Percentiles rank a stretch among this genome's conserved stretches.
Conservation (phyloP, 441 rosid genomes). For the Heliophila coronopifolia region DNA sequence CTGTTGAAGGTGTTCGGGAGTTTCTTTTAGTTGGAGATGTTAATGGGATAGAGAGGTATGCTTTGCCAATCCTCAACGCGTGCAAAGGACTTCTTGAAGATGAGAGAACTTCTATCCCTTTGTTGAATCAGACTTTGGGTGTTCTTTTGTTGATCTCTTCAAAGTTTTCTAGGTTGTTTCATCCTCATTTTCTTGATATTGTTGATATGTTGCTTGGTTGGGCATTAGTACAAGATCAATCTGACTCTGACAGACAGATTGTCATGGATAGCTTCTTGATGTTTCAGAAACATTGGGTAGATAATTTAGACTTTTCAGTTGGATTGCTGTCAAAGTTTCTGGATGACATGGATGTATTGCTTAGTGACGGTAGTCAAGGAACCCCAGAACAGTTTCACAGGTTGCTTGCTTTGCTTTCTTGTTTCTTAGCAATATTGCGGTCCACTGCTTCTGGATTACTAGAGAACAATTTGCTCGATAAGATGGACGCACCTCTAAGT, state of each 20-base stretch:
- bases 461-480: constrained; percentile 78
- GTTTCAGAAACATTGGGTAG: constrained; percentile 96
- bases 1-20: constrained; percentile 72
- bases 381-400: constrained; percentile 72
- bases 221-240: constrained; percentile 84
- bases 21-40: constrained; percentile 77
- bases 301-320: constrained; percentile 75
- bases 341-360: constrained; percentile 85
- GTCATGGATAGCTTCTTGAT: constrained; percentile 89
- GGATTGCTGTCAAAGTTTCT: constrained; percentile 77
- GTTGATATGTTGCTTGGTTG: constrained; percentile 96
- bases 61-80: constrained; percentile 70
- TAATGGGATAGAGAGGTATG: constrained; percentile 75
- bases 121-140: constrained; percentile 56
- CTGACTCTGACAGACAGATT: constrained; percentile 67
- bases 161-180: constrained; percentile 70
- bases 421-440: constrained; percentile 82
- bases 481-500: constrained; percentile 67
- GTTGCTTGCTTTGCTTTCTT: constrained; percentile 87
- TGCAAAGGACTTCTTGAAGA: constrained; percentile 93
- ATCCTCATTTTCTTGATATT: constrained; percentile 90
- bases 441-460: constrained; percentile 93
- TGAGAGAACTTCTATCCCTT: constrained; percentile 86
- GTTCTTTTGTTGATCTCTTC: constrained; percentile 66
- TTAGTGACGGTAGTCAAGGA: constrained; percentile 76